Evolutionary conservation across 2,329 filamentous ascomycete species (phyloP), one percentile per base, ranked within the genome.

Genomic region (Rachicladosporium sp.): DNA sequence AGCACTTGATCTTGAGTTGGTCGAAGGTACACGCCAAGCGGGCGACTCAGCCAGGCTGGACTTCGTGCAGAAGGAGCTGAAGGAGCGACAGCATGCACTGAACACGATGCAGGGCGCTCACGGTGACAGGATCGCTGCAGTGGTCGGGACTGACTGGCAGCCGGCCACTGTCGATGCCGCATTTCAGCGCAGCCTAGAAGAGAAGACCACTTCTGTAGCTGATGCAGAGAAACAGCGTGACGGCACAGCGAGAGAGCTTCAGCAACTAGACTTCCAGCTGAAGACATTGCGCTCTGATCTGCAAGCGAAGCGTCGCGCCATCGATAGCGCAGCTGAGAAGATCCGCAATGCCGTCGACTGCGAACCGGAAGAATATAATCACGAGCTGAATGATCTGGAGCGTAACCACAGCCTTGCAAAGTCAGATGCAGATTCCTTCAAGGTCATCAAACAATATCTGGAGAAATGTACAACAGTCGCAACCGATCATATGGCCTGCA

Each of bases 11-110:
- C 67, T 72, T n/a, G 89, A 96, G 55, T 73, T 95, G 29, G 73
- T 87, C 6, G 82, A 93, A 51, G 85, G 81, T 43, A 93, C 83
- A 2, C 78, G 80, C 42, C 74, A 83, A 42, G 86, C 87, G 4
- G 78, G 80, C 3, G 87, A 93, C 46, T 74, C 87, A 30, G 91
- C 89, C 9, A 80, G 83, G 50, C 70, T 98, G 8, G 84, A 93
- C 42, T 78, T 83, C 50, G 71, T 88, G 29, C 87, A 82, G 53
- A 88, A 87, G 50, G 83, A 94, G 53, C 62, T 86, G 21, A 74
- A 76, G 46, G 80, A 86, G 48, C 76, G 80, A 40, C 75, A 82
- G 57, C 73, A 76, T 29, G 82, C 82, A 45, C 67, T 96, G 2
- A 74, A 87, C 6, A 91, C 84, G 0, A 76, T 95, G 65, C 75